Percentiles rank a stretch among this genome's conserved stretches.
Evolutionary conservation across 345 rosid species (phyloP).

Genomic region (Salix suchowensis): DNA sequence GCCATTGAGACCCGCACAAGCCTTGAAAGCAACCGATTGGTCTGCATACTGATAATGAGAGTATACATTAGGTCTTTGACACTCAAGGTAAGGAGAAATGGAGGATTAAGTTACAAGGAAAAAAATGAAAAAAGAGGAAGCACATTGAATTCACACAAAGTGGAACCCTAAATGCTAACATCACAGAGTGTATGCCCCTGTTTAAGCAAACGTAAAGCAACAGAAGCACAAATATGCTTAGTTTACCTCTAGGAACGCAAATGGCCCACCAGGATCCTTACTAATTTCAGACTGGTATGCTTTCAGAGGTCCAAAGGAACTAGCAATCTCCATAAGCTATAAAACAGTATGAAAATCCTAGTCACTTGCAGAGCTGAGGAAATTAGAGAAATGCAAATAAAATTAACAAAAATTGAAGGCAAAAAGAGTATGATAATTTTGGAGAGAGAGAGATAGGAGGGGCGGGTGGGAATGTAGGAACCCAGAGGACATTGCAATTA

Average conservation of each 20-base stretch:
- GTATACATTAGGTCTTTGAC: constrained; percentile 1
- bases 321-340: constrained; percentile 82
- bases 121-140: background rate
- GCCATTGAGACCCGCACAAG: constrained; percentile 87
- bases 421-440: background rate
- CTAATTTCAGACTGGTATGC: constrained; percentile 54
- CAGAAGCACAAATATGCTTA: constrained; percentile 4
- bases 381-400: background rate
- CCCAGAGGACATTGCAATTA: constrained; percentile 27
- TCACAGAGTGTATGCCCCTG: background rate
- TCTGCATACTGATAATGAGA: constrained; percentile 56
- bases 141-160: background rate
- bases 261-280: constrained; percentile 30
- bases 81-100: constrained; percentile 6
- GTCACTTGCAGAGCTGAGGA: background rate
- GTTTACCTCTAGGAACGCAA: constrained; percentile 83
- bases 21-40: constrained; percentile 60
- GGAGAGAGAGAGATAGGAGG: background rate
- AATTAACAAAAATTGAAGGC: background rate
- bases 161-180: background rate
- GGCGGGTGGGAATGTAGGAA: background rate
- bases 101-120: background rate
- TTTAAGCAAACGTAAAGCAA: constrained; percentile 13
- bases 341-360: constrained; percentile 23
- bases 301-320: constrained; percentile 80